These are phyloP conservation scores for Tolypocladium tundrense DNA, from an alignment of 2,329 filamentous ascomycete species.

Conservation along the genomic window DNA sequence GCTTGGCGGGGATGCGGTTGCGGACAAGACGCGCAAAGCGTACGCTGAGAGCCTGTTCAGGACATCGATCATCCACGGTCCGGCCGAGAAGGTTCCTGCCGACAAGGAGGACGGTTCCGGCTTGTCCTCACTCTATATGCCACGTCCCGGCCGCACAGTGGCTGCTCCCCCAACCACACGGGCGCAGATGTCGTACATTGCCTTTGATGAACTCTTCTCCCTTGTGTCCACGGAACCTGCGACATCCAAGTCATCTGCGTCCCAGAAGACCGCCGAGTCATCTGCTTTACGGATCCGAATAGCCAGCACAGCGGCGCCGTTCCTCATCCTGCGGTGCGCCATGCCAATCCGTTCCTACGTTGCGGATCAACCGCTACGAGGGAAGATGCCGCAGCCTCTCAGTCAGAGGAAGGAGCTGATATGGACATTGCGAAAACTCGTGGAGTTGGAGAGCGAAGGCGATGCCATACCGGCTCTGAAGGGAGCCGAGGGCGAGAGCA, in stretches of 20 bases:
- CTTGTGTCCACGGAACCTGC: conserved; percentile 40
- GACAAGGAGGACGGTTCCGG: conserved; percentile 35
- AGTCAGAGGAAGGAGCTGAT: conserved; percentile 70
- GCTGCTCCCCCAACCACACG: conserved; percentile 55
- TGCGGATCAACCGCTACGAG: conserved; percentile 82
- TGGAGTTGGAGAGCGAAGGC: conserved; percentile 58
- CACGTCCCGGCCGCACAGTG: conserved; percentile 63
- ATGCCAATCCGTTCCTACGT: conserved; percentile 76
- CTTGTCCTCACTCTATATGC: conserved; percentile 48
- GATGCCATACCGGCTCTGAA: conserved; percentile 53
- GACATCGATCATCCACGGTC: conserved; percentile 69
- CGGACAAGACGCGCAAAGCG: conserved; percentile 54
- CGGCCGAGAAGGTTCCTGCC: conserved; percentile 45
- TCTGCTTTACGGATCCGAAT: conserved; percentile 43
- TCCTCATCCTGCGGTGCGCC: conserved; percentile 71
- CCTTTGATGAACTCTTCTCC: conserved; percentile 68
- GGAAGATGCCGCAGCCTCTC: conserved; percentile 78
- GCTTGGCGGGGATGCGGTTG: conserved; percentile 55
- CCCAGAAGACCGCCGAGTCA: conserved; percentile 6
- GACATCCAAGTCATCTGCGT: conserved; percentile 3
- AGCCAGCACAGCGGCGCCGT: conserved; percentile 66
- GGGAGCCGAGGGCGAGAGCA: conserved; percentile 41
- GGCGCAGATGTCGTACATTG: conserved; percentile 65
- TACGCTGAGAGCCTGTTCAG: conserved; percentile 72
- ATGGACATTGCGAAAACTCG: conserved; percentile 57